These are phyloP conservation scores for Alternaria sp. DNA, from an alignment of 2,329 filamentous ascomycete genomes.

Conservation along the genomic window DNA sequence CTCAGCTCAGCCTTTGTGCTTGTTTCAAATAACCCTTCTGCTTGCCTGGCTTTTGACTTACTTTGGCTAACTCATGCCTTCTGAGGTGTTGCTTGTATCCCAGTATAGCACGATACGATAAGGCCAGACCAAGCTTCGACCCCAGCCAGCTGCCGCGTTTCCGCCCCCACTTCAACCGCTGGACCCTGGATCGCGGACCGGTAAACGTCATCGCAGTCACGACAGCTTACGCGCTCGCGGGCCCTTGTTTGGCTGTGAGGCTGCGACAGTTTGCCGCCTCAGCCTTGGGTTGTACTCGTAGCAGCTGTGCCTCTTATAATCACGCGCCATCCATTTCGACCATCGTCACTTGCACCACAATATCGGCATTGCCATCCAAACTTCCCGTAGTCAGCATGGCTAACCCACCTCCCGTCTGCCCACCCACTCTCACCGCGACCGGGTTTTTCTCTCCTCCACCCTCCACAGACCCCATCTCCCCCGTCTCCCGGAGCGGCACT, in stretches of 20 bases:
- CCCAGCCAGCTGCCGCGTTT: slow-evolving; percentile 6
- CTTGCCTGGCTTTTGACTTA: not conserved
- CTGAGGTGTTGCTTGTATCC: not conserved
- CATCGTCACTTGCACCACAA: not conserved
- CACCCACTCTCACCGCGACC: slow-evolving; percentile 21
- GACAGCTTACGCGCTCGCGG: slow-evolving; percentile 28
- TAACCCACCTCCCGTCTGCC: slow-evolving; percentile 25
- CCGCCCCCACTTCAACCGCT: slow-evolving; percentile 25
- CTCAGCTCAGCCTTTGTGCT: slow-evolving; percentile 17
- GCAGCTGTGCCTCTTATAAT: not conserved
- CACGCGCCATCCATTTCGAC: not conserved
- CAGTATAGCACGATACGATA: slow-evolving; percentile 2
- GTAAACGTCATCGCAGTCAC: slow-evolving; percentile 25
- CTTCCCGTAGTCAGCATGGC: slow-evolving; percentile 13
- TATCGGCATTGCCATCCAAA: not conserved
- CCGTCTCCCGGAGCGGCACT: slow-evolving; percentile 28
- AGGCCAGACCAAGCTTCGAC: slow-evolving; percentile 13
- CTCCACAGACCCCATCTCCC: slow-evolving; percentile 29
- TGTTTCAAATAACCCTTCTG: not conserved
- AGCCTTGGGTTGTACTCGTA: not conserved
- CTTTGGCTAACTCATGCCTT: not conserved
- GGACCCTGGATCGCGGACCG: slow-evolving; percentile 20
- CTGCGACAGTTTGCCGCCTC: slow-evolving; percentile 9
- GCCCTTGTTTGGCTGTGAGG: slow-evolving; percentile 22
- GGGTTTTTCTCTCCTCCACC: slow-evolving; percentile 5